Percentiles rank a stretch among this genome's conserved stretches.
phyloP scores from a whole-genome alignment of 2,329 filamentous ascomycete species.

The Dactylellina parvicollis region DNA sequence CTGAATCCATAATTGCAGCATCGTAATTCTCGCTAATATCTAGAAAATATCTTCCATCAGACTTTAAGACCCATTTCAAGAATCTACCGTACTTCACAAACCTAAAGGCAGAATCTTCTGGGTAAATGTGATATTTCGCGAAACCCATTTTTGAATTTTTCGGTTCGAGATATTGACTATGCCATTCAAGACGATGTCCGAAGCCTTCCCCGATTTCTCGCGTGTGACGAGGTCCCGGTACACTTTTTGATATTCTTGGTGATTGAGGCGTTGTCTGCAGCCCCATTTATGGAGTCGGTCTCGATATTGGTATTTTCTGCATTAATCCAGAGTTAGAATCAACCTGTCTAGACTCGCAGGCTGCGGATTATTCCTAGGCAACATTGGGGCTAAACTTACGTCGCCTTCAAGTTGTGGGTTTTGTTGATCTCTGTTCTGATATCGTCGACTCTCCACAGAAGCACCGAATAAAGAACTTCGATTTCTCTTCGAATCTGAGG shows the following conservation, averaged over 20 bases:
- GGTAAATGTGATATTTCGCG: constrained; percentile 26
- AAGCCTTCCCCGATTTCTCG: not conserved
- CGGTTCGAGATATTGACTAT: not conserved
- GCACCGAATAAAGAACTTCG: not conserved
- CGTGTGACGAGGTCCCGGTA: not conserved
- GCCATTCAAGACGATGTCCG: constrained; percentile 9
- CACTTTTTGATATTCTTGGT: constrained; percentile 15
- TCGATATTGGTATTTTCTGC: constrained; percentile 19
- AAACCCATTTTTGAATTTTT: constrained; percentile 1
- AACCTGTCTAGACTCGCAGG: too few species aligned
- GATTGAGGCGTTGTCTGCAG: constrained; percentile 16
- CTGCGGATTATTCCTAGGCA: too few species aligned
- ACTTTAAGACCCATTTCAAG: not conserved
- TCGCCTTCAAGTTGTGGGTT: constrained; percentile 4
- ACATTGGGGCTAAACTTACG: not conserved
- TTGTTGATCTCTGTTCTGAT: constrained; percentile 12
- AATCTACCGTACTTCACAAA: too few species aligned
- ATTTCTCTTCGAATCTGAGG: constrained; percentile 16
- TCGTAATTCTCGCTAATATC: not conserved
- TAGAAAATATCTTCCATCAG: not conserved
- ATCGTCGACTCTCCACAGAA: constrained; percentile 3
- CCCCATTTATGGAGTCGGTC: constrained; percentile 31
- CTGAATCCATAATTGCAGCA: not conserved
- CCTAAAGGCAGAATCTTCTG: not conserved
- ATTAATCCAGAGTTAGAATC: too few species aligned